Conservation (phyloP, 345 rosid species). For the Lagerstroemia speciosa region DNA sequence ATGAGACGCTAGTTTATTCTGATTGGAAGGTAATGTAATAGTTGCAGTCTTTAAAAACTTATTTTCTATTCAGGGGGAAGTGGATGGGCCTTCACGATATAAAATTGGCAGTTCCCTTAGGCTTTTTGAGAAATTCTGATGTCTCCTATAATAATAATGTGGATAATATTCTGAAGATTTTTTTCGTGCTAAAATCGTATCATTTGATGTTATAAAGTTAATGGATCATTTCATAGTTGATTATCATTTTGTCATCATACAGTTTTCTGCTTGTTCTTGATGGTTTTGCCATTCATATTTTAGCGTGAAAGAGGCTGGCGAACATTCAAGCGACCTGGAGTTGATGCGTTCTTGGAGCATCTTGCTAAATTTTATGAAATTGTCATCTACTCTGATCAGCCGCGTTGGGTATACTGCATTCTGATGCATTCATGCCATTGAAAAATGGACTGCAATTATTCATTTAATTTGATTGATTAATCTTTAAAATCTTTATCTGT, state of each 20-base stretch:
- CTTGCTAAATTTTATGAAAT: conserved; percentile 73
- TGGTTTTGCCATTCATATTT: conserved; percentile 9
- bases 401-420: conserved; percentile 47
- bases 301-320: conserved; percentile 98
- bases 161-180: no score
- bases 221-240: neutral
- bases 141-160: no score
- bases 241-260: no score
- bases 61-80: neutral
- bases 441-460: no score
- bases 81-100: no score
- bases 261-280: neutral
- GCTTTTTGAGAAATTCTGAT: no score
- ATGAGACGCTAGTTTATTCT: conserved; percentile 75
- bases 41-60: neutral
- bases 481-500: conserved; percentile 7
- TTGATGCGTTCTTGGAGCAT: conserved; percentile 89
- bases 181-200: no score
- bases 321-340: conserved; percentile 95
- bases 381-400: conserved; percentile 74
- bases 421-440: neutral
- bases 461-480: neutral
- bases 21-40: conserved; percentile 81
- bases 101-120: no score
- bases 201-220: no score